phyloP scores from a whole-genome alignment of 2,329 filamentous ascomycete genomes.

The Claviceps quebecensis region DNA sequence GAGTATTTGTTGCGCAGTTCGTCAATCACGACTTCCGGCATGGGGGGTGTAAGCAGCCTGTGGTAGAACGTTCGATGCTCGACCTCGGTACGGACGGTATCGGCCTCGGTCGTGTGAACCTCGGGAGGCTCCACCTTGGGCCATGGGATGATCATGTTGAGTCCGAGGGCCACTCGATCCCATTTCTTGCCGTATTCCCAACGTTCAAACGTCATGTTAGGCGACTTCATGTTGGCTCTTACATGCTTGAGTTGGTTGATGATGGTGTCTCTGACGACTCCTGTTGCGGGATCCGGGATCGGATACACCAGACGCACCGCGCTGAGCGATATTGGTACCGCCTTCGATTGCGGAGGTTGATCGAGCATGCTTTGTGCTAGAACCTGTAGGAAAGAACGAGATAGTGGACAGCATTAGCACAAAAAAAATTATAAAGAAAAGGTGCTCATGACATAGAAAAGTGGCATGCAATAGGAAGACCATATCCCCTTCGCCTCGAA shows the following conservation, averaged over 20 bases:
- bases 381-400: slow-evolving; percentile 10
- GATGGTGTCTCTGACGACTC: slow-evolving; percentile 56
- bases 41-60: slow-evolving; percentile 61
- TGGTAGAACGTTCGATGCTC: slow-evolving; percentile 65
- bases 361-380: slow-evolving; percentile 18
- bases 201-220: slow-evolving; percentile 27
- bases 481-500: too few species aligned
- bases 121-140: slow-evolving; percentile 40
- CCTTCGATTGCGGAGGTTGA: slow-evolving; percentile 15
- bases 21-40: slow-evolving; percentile 65
- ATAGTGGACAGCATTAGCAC: not conserved
- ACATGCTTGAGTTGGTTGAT: slow-evolving; percentile 54
- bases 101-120: slow-evolving; percentile 40
- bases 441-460: not conserved
- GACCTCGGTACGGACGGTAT: slow-evolving; percentile 65
- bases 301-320: slow-evolving; percentile 72
- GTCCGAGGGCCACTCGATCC: slow-evolving; percentile 51
- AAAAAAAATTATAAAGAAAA: not conserved
- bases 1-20: slow-evolving; percentile 78
- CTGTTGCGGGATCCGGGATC: slow-evolving; percentile 51
- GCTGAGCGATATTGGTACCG: slow-evolving; percentile 46
- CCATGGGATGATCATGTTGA: slow-evolving; percentile 66
- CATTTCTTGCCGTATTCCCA: slow-evolving; percentile 28
- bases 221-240: slow-evolving; percentile 31
- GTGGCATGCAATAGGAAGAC: not conserved